Conservation (phyloP, 1,284 basidiomycete genomes). For the Ceratobasidium sp. region DNA sequence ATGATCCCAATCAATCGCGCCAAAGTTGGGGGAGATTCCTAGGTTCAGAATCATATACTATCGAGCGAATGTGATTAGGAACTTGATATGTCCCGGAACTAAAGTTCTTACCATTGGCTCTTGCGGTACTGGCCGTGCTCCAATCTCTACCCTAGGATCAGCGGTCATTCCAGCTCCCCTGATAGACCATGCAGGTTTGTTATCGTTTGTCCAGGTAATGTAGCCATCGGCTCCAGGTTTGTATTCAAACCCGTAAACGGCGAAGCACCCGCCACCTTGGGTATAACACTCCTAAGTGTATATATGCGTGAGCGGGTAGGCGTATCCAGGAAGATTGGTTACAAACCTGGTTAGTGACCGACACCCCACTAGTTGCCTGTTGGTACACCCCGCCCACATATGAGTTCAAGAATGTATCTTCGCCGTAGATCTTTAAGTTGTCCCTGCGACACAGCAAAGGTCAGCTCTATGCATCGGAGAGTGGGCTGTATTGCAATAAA, state of each 20-base stretch:
- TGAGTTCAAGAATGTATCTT: slow-evolving; percentile 60
- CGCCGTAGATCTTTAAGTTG: slow-evolving; percentile 15
- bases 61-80: not conserved
- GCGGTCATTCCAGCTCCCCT: slow-evolving; percentile 74
- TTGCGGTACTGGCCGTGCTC: slow-evolving; percentile 78
- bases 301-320: not conserved
- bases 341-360: slow-evolving; percentile 58
- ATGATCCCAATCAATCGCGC: slow-evolving; percentile 70
- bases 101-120: slow-evolving; percentile 76
- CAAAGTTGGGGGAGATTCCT: slow-evolving; percentile 85
- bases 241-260: slow-evolving; percentile 75
- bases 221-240: slow-evolving; percentile 69
- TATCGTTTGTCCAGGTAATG: slow-evolving; percentile 81
- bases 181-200: slow-evolving; percentile 78
- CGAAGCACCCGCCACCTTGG: slow-evolving; percentile 56
- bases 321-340: slow-evolving; percentile 52
- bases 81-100: too few species aligned
- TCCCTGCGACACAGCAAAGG: not conserved
- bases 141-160: slow-evolving; percentile 72
- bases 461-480: not conserved
- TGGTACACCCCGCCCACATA: slow-evolving; percentile 69
- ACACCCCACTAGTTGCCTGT: slow-evolving; percentile 71
- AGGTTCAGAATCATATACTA: slow-evolving; percentile 84
- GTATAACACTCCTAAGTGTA: slow-evolving; percentile 26
- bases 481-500: not conserved